phyloP scores from a whole-genome alignment of 495 filamentous ascomycete genomes.

The Penicillium malachiteum region DNA sequence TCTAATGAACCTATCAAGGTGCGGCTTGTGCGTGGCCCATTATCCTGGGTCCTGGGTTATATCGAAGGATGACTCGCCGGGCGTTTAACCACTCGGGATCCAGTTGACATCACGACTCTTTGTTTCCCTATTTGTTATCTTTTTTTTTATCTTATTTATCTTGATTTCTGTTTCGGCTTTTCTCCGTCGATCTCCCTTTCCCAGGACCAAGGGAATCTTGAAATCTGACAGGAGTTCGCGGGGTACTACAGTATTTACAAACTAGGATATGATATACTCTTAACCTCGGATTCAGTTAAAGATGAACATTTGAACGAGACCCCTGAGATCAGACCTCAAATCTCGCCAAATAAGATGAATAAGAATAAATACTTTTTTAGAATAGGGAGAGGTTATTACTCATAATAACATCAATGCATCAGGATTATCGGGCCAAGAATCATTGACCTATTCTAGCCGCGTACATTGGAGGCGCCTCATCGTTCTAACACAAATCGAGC shows the following conservation, averaged over 20 bases:
- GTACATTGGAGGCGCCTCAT: not conserved
- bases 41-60: constrained; percentile 28
- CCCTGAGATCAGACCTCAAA: constrained; percentile 31
- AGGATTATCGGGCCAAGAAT: not conserved
- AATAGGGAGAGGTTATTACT: not conserved
- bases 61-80: constrained; percentile 18
- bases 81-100: not conserved
- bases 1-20: constrained; percentile 25
- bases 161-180: no score
- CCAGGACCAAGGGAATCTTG: constrained; percentile 3
- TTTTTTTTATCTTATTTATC: not conserved
- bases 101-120: not conserved
- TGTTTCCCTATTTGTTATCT: not conserved
- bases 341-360: constrained; percentile 3
- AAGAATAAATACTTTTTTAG: not conserved
- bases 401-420: constrained; percentile 13
- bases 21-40: constrained; percentile 27
- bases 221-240: constrained; percentile 11
- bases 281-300: constrained; percentile 7
- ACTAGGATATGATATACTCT: not conserved
- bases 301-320: not conserved
- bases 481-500: constrained; percentile 24
- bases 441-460: constrained; percentile 8
- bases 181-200: constrained; percentile 18
- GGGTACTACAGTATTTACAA: not conserved